phyloP scores from a whole-genome alignment of 2,329 filamentous ascomycete species.

The Claviceps purpurea region DNA sequence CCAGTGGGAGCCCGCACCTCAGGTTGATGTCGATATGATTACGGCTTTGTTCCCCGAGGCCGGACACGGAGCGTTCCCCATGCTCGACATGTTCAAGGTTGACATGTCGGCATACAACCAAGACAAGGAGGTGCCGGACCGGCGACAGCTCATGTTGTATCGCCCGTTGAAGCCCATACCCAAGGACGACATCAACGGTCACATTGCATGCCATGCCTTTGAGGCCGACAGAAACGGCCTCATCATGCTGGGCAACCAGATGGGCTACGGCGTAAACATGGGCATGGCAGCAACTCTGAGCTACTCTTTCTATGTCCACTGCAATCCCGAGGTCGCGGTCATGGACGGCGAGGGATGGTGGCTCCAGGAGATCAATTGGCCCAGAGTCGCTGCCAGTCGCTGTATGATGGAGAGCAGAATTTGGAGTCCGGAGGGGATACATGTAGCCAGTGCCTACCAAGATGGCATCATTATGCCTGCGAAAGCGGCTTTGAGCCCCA shows the following conservation, averaged over 20 bases:
- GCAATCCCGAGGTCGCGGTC: conserved; percentile 32
- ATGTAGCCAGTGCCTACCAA: conserved; percentile 42
- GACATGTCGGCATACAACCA: conserved; percentile 35
- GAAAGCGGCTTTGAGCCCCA: conserved; percentile 9
- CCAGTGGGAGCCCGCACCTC: conserved; percentile 32
- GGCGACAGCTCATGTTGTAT: conserved; percentile 36
- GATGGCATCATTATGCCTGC: conserved; percentile 31
- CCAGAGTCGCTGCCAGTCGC: conserved; percentile 31
- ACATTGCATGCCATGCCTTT: conserved; percentile 36
- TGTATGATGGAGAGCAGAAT: conserved; percentile 35
- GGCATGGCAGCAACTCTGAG: conserved; percentile 32
- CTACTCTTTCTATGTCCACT: conserved; percentile 39
- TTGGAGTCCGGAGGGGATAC: conserved; percentile 39
- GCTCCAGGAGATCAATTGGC: conserved; percentile 38
- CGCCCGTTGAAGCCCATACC: conserved; percentile 31
- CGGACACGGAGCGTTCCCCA: conserved; percentile 31
- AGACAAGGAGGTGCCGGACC: conserved; percentile 26
- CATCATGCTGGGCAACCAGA: conserved; percentile 35
- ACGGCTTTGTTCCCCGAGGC: conserved; percentile 22
- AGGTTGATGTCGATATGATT: conserved; percentile 30
- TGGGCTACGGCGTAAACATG: conserved; percentile 30
- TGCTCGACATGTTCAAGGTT: conserved; percentile 41
- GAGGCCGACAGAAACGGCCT: conserved; percentile 41
- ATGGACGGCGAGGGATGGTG: conserved; percentile 38
- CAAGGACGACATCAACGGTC: conserved; percentile 26